Evolutionary conservation across 441 rosid genomes (phyloP).

Genomic region (Syzygium malaccense): DNA sequence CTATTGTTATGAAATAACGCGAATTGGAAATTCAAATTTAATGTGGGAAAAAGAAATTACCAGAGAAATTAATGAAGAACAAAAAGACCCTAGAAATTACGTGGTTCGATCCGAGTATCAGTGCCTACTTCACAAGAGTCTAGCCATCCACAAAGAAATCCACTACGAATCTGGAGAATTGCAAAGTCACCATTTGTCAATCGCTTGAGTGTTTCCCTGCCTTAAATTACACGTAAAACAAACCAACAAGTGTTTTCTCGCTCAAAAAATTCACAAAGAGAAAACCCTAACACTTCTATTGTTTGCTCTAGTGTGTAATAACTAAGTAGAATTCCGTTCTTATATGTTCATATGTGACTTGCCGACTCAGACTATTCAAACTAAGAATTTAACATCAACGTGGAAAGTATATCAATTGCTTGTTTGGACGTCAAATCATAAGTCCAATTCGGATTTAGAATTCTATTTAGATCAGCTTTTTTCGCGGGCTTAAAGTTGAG

Average conservation of each 20-base stretch:
- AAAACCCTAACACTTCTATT: neutral
- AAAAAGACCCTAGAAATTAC: neutral
- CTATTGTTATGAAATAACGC: neutral
- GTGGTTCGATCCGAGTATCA: accelerated
- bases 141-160: neutral
- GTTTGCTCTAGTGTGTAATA: neutral
- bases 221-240: neutral
- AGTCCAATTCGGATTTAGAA: neutral
- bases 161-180: neutral
- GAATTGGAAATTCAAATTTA: neutral
- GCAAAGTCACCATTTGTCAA: neutral
- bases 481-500: neutral
- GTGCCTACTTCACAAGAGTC: neutral
- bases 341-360: neutral
- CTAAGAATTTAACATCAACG: neutral
- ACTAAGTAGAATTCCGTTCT: neutral
- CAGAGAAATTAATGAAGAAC: neutral
- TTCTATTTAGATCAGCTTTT: neutral
- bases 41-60: neutral
- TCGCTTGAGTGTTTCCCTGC: neutral
- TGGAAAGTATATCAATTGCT: neutral
- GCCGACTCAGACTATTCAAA: neutral
- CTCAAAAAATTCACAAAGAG: neutral
- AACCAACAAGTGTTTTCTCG: neutral
- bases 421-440: neutral